Evolutionary conservation across 1,284 basidiomycete genomes (phyloP), one percentile per base, ranked within the genome.

Genomic region (Wallemia mellicola): DNA sequence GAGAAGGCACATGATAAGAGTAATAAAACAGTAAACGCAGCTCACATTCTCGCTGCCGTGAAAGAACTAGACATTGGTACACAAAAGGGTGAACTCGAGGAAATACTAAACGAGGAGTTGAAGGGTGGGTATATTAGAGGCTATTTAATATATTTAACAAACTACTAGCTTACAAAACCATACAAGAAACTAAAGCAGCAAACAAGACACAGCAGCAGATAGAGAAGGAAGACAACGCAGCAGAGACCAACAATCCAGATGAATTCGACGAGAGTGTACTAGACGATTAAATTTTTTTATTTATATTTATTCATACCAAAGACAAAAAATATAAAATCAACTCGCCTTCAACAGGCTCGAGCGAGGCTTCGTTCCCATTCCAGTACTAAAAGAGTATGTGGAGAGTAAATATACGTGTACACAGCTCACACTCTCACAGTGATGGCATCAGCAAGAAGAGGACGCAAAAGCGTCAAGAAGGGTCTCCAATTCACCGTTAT

Each of bases 401-500:
- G 30, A n/a, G n/a, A n/a, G n/a, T n/a, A n/a, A 32, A 32, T 32
- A 7, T 32, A 19, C 38, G 14, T 15, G 38, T 22, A n/a, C 38
- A 48, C 5, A 22, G 38, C 38, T n/a, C 38, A 17, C 5, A 48
- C 9, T n/a, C 14, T n/a, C 19, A 11, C 9, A 48, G 38, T 57
- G 55, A 63, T 64, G 62, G 81, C 84, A 66, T 81, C 82, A 68
- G 79, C 82, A 74, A 82, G 84, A 68, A 79, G 83, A 71, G 83
- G 82, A 63, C 68, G 73, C 57, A 92, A 89, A 76, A 89, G 89
- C 72, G 86, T 85, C 71, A 94, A 92, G 75, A 92, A 92, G 79
- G 87, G 87, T 71, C 84, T 92, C 60, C 88, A 91, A 75, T 86
- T 92, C 75, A 92, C 87, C 65, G 71, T 89, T 65, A 89, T 88